Percentiles rank a stretch among this genome's conserved stretches.
Evolutionary conservation across 108 stramenopile genomes (phyloP).

Genomic region (Nitzschia inconspicua): DNA sequence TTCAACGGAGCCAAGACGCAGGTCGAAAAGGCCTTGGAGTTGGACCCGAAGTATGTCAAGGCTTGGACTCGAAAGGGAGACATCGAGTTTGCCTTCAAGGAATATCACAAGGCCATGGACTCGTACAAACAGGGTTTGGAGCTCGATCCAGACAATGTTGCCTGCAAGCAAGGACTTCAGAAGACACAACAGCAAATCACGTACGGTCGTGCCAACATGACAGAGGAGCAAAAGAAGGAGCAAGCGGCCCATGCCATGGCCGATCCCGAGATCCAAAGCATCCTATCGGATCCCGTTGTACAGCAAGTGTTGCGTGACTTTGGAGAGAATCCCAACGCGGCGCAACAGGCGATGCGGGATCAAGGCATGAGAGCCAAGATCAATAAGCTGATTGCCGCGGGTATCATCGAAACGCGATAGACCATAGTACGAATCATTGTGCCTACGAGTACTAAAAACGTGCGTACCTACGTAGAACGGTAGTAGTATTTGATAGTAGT

Average conservation of each 20-base stretch:
- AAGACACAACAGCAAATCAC: slow-evolving; percentile 81
- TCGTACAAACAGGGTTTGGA: slow-evolving; percentile 91
- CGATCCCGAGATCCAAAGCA: slow-evolving; percentile 98
- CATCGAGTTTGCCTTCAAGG: slow-evolving; percentile 96
- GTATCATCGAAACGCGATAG: slow-evolving; percentile 88
- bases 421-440: too few relatives aligned
- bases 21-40: slow-evolving; percentile 92
- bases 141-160: slow-evolving; percentile 81
- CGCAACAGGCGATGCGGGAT: slow-evolving; percentile 90
- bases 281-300: slow-evolving; percentile 95
- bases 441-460: too few relatives aligned
- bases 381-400: slow-evolving; percentile 96
- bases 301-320: slow-evolving; percentile 94
- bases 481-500: too few relatives aligned
- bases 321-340: slow-evolving; percentile 88
- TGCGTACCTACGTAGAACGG: too few relatives aligned
- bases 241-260: slow-evolving; percentile 97
- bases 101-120: slow-evolving; percentile 97
- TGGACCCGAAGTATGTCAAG: slow-evolving; percentile 98
- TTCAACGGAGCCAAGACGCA: slow-evolving; percentile 93
- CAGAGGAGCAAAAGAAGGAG: slow-evolving; percentile 89
- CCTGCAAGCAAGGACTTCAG: slow-evolving; percentile 90
- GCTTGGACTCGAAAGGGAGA: slow-evolving; percentile 98
- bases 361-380: slow-evolving; percentile 90
- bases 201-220: slow-evolving; percentile 73